These are phyloP conservation scores for Scytalidium sp. DNA, from an alignment of 2,329 filamentous ascomycete genomes.

Conservation along the genomic window DNA sequence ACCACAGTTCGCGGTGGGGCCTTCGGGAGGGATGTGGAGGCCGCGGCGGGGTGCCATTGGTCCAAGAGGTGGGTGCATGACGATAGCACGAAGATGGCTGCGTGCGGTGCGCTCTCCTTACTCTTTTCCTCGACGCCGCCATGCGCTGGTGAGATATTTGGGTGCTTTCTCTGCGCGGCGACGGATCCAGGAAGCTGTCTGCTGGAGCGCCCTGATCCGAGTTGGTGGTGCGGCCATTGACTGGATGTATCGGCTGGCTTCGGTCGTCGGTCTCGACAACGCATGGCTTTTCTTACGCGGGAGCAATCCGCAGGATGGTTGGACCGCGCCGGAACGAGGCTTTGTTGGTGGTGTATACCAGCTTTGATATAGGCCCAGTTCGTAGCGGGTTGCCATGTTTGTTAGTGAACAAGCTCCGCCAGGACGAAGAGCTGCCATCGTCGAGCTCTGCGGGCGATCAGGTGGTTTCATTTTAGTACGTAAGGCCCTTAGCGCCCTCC, in stretches of 20 bases:
- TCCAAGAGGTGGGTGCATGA: background rate
- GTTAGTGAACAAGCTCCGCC: background rate
- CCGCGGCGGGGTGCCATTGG: background rate
- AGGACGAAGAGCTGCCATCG: no score
- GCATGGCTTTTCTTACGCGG: no score
- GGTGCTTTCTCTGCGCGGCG: no score
- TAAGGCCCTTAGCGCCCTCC: background rate
- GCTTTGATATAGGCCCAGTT: background rate
- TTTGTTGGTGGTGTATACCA: background rate
- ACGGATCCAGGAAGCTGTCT: no score
- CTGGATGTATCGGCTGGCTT: no score
- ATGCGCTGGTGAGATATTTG: background rate
- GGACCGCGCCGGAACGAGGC: background rate
- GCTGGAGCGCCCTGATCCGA: no score
- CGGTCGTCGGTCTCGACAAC: no score
- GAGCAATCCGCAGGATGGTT: background rate
- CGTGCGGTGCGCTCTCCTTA: background rate
- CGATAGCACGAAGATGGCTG: no score
- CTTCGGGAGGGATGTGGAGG: background rate
- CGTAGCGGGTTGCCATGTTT: background rate
- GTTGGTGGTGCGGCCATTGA: no score
- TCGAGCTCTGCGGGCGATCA: background rate
- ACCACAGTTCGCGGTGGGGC: background rate
- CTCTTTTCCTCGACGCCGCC: background rate
- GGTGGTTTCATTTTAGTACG: background rate